Base-by-base conservation (phyloP, 441 rosid species). In the Eutrema salsugineum region DNA sequence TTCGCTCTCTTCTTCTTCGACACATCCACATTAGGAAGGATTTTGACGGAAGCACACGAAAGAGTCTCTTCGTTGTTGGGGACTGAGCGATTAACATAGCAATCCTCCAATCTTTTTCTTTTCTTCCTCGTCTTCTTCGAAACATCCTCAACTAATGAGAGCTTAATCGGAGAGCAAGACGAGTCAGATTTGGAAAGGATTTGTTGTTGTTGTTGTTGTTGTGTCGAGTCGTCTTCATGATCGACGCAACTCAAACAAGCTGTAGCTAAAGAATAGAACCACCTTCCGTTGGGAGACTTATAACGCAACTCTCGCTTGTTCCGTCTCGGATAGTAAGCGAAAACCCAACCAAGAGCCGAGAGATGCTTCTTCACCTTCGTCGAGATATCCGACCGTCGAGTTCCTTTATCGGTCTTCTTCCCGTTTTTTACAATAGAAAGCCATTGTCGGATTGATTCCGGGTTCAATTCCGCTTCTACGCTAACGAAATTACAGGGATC, bases 271-370 rank as follows among this genome's bases (percentile, higher is more conserved):
- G 79, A 53, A 47, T 68, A 75, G 5, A 62, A 69, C 69, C 64
- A 62, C 14, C 0, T 69, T 8, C 80, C 80, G 0, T 9, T 11
- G 0, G 79, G 79, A 42, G 79, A 76, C 11, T 46, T 47, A 24
- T 57, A 76, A 12, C 71, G 79, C 15, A 70, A 1, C 49, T 56
- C 76, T 47, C 62, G 39, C 14, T 1, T 57, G 3, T 32, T 49
- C 8, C 55, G 8, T 64, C 14, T 46, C 0, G 2, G 6, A 40
- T 4, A 10, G 67, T 70, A 69, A 8, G 38, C 33, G 35, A 75
- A 46, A 8, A 6, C 3, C 80, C 80, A 77, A 17, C 80, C 80
- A 8, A 77, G 64, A 38, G 80, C 66, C 0, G 72, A 40, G 33
- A 77, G 67, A 49, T 77, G 76, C 44, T 71, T 77, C 76, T 58